Evolutionary conservation across 202 grass and related monocot genomes (phyloP), one percentile per base, ranked within the genome.

Genomic region (Elaeis oleifera): DNA sequence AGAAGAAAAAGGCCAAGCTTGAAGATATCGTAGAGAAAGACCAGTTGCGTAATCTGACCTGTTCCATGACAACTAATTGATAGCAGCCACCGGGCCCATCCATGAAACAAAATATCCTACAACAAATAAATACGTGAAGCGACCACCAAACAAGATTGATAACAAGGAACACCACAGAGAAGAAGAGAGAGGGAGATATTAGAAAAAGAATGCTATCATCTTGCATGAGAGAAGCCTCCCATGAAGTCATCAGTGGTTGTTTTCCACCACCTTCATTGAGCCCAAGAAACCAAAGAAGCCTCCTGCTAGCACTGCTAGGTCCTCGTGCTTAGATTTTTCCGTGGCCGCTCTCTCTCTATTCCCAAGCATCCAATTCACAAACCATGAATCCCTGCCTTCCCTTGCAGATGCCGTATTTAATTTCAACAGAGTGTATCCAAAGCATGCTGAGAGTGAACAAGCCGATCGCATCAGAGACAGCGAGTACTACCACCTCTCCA

Each of bases 341-440:
- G 78, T 53, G 53, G 80, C 86, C 0, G 82, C 86, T 23, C 55
- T 69, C 15, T 82, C 86, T 5, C 61, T 95, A 0, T 74, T 90
- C 51, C 65, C 90, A 3, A 80, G 65, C 3, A 72, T 68, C 24
- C 55, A 56, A 4, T 95, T 95, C 71, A 90, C 83, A 65, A 90
- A 90, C 76, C 86, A 95, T 57, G 90, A 95, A 69, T 95, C 86
- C 1, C 78, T 95, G 4, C 90, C 90, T 1, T 3, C 58, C 50
- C 64, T 82, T 13, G 26, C 75, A 0, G 83, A 90, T 16, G 83
- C 86, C 19, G 78, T 82, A 65, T 36, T 75, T 3, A 85, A 73
- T 44, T 95, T 95, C 78, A 49, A 36, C 36, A 68, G 75, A 32
- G 74, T 81, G 14, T 95, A 90, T 77, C 90, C 86, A 48, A 86